Evolutionary conservation across 208 protist genomes (phyloP), one percentile per base, ranked within the genome.

Genomic region (Hexamita inflata): DNA sequence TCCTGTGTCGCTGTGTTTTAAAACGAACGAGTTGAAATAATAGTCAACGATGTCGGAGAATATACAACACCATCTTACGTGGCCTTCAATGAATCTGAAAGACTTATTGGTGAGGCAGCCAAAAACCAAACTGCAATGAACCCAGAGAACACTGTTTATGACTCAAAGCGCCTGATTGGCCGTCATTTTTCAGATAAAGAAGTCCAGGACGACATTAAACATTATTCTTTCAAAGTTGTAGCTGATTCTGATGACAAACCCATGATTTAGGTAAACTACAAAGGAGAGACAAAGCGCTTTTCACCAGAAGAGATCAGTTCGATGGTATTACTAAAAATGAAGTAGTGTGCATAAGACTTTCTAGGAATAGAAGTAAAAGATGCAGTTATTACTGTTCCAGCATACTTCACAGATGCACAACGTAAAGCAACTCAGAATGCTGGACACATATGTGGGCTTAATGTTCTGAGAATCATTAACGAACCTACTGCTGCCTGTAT

Each of bases 381-480:
- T 0, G 77, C 79, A 38, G 81, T 83, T 32, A 59, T 77, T 77
- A 76, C 73, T 53, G 83, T 86, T 75, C 90, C 90, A 60, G 92
- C 93, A 59, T 96, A 96, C 86, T 97, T 96, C 87, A 95, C 95
- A 85, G 91, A 92, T 79, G 81, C 87, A 11, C 90, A 94, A 83
- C 76, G 90, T 58, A 85, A 91, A 80, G 88, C 90, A 45, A 94
- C 90, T 57, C 92, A 91, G 76, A 89, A 93, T 79, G 89, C 90
- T 60, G 89, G 87, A 42, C 77, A 76, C 58, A 93, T 93, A 73
- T 76, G 89, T 34, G 89, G 90, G 32, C 70, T 94, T 15, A 90
- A 98, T 61, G 93, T 98, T 30, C 79, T 96, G 65, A 89, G 96
- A 82, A 98, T 99, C 85, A 96, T 99, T 84, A 99, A 99, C 89